Evolutionary conservation across 371 early-diverging fungal genomes (phyloP), one percentile per base, ranked within the genome.

Genomic region (Mortierella sp.): DNA sequence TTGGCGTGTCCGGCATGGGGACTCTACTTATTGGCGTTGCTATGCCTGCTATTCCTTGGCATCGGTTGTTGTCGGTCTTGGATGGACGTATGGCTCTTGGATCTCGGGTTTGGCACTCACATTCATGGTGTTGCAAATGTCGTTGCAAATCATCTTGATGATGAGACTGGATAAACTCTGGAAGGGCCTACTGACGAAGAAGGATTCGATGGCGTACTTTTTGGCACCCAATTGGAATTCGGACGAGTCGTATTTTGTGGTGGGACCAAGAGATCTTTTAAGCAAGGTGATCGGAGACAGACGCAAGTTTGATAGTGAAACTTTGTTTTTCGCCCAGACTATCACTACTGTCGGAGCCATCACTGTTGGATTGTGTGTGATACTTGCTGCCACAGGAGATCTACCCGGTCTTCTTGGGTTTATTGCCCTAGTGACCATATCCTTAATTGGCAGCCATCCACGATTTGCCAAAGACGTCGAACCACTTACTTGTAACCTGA

Each of bases 151-250:
- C 54, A 73, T 73, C 54, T 54, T 73, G 54, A 52, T 52, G 73
- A 73, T 73, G 73, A 73, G 73, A 73, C 54, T 73, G 54, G 73
- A 73, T 54, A 73, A 52, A 52, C 73, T 73, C 73, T 73, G 73
- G 73, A 73, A 48, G 31, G 38, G 34, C 54, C 73, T 73, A 50
- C 48, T 73, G 73, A 52, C 73, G 54, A 73, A 73, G 54, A 73
- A 54, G 2, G 73, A 73, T 52, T 52, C 73, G 73, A 50, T 73
- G 73, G 73, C 73, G n/a, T 73, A 34, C 54, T 73, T 73, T 73
- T 73, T 73, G 73, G 73, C 73, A 73, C 73, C 73, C 31, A 73
- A 73, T 73, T 73, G 73, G 73, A 73, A 73, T 73, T 73, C 73
- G 73, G 73, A 73, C 55, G 73, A 73, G 73, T 54, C 73, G n/a